Percentiles rank a stretch among this genome's conserved stretches.
phyloP scores from a whole-genome alignment of 164 flowering plant genomes.

The Stephania cephalantha region DNA sequence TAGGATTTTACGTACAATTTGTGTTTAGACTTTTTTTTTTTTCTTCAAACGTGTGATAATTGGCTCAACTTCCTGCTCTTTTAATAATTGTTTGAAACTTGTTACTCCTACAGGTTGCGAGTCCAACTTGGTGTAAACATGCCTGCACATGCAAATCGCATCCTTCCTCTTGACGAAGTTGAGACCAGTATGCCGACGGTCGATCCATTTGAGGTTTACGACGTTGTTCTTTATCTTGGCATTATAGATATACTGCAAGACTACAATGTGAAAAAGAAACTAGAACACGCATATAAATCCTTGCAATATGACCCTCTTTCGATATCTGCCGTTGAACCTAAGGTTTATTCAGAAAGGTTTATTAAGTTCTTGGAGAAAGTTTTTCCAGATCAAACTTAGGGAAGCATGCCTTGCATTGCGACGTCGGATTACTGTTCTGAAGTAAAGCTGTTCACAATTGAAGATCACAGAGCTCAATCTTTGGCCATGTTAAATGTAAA shows the following conservation, averaged over 20 bases:
- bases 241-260: slow-evolving; percentile 86
- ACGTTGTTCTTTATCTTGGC: slow-evolving; percentile 87
- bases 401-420: not conserved
- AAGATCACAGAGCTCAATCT: not conserved
- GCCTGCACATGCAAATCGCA: slow-evolving; percentile 85
- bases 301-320: slow-evolving; percentile 53
- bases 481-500: slow-evolving; percentile 1
- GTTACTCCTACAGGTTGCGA: slow-evolving; percentile 40
- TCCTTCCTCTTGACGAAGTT: slow-evolving; percentile 35
- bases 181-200: slow-evolving; percentile 29
- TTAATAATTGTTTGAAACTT: not conserved
- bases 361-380: slow-evolving; percentile 61
- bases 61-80: not conserved
- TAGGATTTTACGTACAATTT: no score
- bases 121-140: slow-evolving; percentile 91
- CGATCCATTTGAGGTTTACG: slow-evolving; percentile 80
- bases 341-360: slow-evolving; percentile 64
- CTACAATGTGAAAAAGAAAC: slow-evolving; percentile 69
- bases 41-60: no score
- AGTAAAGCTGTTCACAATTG: not conserved
- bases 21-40: no score
- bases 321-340: slow-evolving; percentile 76
- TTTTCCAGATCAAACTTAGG: slow-evolving; percentile 42
- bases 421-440: not conserved
- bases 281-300: slow-evolving; percentile 78